phyloP scores from a whole-genome alignment of 1,284 basidiomycete species.

The Blastosporella zonata region DNA sequence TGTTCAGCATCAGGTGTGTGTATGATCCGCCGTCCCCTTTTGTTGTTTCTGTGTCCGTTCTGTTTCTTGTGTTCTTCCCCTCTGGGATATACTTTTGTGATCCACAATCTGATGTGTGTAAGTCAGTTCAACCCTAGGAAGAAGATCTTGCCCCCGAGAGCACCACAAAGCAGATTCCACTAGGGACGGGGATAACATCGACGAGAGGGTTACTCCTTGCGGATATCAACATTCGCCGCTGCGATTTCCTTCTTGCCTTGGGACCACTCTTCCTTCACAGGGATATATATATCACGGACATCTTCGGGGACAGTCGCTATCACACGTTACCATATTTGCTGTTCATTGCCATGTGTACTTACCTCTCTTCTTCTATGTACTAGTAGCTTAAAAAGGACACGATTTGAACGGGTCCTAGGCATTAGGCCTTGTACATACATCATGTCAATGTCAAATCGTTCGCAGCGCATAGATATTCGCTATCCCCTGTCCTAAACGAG shows the following conservation, averaged over 20 bases:
- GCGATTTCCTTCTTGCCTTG: neutral
- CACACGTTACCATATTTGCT: neutral
- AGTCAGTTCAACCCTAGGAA: conserved; percentile 2
- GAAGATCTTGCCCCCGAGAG: neutral
- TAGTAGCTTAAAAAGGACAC: too few species aligned
- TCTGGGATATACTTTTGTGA: neutral
- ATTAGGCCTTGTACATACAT: too few species aligned
- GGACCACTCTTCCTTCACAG: neutral
- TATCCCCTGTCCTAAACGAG: too few species aligned
- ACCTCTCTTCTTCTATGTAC: too few species aligned
- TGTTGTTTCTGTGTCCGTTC: neutral
- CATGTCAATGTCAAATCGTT: too few species aligned
- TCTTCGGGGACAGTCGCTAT: too few species aligned
- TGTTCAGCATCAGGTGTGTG: conserved; percentile 19
- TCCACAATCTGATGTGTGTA: conserved; percentile 7
- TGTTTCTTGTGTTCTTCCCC: neutral
- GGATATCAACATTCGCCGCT: conserved; percentile 1
- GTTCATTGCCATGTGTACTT: neutral
- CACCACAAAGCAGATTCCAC: conserved; percentile 8
- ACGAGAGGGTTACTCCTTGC: conserved; percentile 4
- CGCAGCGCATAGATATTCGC: too few species aligned
- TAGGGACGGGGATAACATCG: neutral
- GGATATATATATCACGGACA: conserved; percentile 5
- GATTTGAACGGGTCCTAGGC: too few species aligned
- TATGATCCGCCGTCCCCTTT: conserved; percentile 2